phyloP scores from a whole-genome alignment of 257 asterid genomes.

The Solanum sparsipilum region DNA sequence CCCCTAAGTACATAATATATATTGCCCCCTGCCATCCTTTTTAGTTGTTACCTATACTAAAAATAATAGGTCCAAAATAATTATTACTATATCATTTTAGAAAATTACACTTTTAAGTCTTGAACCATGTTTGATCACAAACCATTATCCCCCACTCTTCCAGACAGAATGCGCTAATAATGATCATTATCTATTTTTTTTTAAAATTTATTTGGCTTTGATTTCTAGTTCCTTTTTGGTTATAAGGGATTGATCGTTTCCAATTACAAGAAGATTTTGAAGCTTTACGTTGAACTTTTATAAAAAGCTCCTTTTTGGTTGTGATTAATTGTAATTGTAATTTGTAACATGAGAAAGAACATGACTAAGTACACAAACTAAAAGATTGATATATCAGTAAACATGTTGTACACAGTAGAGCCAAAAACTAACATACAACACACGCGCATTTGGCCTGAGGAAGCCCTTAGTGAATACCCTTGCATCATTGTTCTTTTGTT shows the following conservation, averaged over 20 bases:
- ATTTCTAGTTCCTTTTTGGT: background rate
- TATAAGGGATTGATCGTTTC: background rate
- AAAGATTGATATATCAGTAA: background rate
- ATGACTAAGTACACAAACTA: too few species aligned
- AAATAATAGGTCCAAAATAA: background rate
- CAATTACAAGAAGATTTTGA: background rate
- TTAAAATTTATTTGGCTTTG: background rate
- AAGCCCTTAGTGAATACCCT: background rate
- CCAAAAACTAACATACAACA: background rate
- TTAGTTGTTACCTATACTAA: background rate
- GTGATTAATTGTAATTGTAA: background rate
- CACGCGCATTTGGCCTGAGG: background rate
- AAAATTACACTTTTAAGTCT: background rate
- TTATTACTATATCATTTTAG: background rate
- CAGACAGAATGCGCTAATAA: background rate
- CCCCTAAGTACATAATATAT: background rate
- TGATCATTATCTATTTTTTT: background rate
- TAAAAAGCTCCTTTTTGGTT: background rate
- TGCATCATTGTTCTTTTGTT: background rate
- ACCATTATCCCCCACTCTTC: too few species aligned
- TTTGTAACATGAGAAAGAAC: background rate
- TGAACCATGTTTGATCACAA: background rate
- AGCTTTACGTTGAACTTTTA: background rate
- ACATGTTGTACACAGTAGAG: background rate
- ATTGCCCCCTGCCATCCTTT: background rate